Evolutionary conservation across 192 early-diverging fungal species (phyloP).

Genomic region (Coemansia sp.): DNA sequence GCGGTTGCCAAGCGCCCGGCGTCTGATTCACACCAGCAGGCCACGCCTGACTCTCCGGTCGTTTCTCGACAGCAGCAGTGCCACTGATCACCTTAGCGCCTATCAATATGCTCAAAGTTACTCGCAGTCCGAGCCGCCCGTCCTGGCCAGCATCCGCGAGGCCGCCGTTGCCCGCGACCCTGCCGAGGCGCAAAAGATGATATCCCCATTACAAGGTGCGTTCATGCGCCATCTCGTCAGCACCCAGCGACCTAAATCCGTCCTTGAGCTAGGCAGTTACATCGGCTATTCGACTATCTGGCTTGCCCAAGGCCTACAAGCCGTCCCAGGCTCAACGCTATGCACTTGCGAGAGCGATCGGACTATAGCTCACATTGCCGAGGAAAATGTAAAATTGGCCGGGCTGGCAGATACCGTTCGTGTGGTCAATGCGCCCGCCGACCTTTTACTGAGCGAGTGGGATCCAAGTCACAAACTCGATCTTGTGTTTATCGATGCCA

Average conservation of each 20-base stretch:
- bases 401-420: slow-evolving; percentile 16
- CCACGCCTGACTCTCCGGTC: slow-evolving; percentile 12
- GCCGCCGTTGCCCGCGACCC: slow-evolving; percentile 11
- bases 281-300: slow-evolving; percentile 65
- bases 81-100: neutral
- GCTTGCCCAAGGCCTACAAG: slow-evolving; percentile 60
- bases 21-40: neutral
- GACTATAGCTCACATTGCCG: slow-evolving; percentile 38
- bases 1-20: neutral
- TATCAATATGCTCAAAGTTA: slow-evolving; percentile 19
- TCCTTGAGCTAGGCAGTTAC: slow-evolving; percentile 71
- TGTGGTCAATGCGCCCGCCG: slow-evolving; percentile 16
- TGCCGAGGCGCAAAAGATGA: slow-evolving; percentile 36
- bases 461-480: slow-evolving; percentile 55
- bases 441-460: slow-evolving; percentile 20
- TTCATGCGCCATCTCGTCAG: slow-evolving; percentile 39
- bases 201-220: slow-evolving; percentile 43
- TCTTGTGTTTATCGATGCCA: slow-evolving; percentile 66
- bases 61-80: slow-evolving; percentile 20
- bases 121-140: slow-evolving; percentile 23
- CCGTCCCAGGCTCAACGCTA: neutral
- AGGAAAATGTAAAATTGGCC: slow-evolving; percentile 13
- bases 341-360: slow-evolving; percentile 47
- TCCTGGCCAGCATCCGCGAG: slow-evolving; percentile 11
- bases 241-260: slow-evolving; percentile 17